Base-by-base conservation (phyloP, 805 yeast genomes). In the baker's yeast (Saccharomyces cerevisiae) region DNA sequence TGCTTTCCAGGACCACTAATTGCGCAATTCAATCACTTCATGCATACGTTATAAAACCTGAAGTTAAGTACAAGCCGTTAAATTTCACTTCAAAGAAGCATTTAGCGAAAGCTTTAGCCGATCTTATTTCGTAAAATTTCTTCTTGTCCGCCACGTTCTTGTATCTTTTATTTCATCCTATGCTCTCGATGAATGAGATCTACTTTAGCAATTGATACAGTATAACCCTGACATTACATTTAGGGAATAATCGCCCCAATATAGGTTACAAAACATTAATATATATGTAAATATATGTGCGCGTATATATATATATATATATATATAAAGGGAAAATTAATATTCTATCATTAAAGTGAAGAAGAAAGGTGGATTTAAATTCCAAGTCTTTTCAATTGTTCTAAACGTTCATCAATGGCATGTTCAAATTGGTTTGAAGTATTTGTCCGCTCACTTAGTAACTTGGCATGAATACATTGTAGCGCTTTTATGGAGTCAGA, bases 401-500 rank as follows among this genome's bases (percentile, higher is more conserved):
- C 79, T 49, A 79, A 68, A 53, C 80, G 72, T 49, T 74, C 75
- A 60, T 78, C 75, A 13, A 77, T 64, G 5, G 75, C 76, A 43
- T 62, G 65, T 30, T 71, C 75, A 51, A 64, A 60, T 30, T 49
- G 41, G 29, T 51, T 8, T 65, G 63, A 6, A 56, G 54, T 41
- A 36, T 10, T 17, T 5, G 57, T 59, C 46, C 72, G 72, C 28
- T 68, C 73, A 58, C 84, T 85, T 60, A 92, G 72, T 57, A 92
- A 72, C 55, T 81, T 83, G 47, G 84, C 85, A 68, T 94, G 99
- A 55, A 94, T 83, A 4, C 90, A 85, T 67, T 83, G 83, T 60
- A 94, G 77, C 3, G 98, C 98, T 69, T 87, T 87, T 30, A 89
- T 73, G 13, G 95, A 84, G 66, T 94, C 94, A 53, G 75, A 73